phyloP scores from a whole-genome alignment of 768 basidiomycete species.

The Tricholoma matsutake region DNA sequence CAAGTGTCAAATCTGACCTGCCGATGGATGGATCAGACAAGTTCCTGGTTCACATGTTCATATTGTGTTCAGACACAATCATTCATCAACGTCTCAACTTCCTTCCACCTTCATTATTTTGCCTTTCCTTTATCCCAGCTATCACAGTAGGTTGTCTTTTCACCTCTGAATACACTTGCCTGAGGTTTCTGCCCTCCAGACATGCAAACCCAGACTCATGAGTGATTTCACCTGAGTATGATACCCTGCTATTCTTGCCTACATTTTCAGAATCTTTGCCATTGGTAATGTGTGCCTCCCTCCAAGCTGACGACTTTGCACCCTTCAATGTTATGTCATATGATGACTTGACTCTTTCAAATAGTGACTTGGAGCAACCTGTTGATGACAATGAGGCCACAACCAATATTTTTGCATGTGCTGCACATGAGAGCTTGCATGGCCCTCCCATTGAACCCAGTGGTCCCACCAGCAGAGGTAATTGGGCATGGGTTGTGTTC shows the following conservation, averaged over 20 bases:
- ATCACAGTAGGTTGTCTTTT: not conserved
- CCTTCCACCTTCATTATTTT: not conserved
- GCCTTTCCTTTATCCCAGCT: not conserved
- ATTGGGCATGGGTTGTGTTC: conserved; percentile 1
- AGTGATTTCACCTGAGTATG: not conserved
- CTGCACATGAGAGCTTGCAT: not conserved
- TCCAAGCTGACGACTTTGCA: not conserved
- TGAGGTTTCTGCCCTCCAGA: not conserved
- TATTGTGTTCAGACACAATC: not conserved
- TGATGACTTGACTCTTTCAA: not conserved
- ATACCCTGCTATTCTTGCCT: not conserved
- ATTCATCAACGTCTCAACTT: not conserved
- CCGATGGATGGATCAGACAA: not conserved
- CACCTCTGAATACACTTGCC: not conserved
- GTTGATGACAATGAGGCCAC: not conserved
- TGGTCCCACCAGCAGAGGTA: not conserved
- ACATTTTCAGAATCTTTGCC: not conserved
- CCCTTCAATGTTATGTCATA: not conserved
- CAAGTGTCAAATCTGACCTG: not conserved
- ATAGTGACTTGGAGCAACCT: too few species aligned
- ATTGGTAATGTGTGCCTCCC: not conserved
- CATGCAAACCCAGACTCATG: not conserved
- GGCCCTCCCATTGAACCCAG: not conserved
- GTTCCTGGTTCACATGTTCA: not conserved
- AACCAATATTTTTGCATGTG: not conserved